These are phyloP conservation scores for Septoria petroselini DNA, from an alignment of 2,329 filamentous ascomycete species.

Conservation along the genomic window DNA sequence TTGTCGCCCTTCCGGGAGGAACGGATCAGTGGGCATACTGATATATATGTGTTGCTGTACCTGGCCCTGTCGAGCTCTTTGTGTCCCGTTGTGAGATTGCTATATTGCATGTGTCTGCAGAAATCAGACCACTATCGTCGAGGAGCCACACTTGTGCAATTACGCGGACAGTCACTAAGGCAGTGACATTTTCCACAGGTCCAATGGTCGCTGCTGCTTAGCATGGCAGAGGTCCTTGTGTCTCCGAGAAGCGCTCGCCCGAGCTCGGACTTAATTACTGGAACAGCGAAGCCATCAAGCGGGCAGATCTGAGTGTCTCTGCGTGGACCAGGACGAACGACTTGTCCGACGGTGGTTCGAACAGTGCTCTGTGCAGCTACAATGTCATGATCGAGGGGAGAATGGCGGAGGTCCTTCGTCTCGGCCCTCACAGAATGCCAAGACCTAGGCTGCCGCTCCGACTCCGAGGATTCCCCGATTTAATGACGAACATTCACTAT, in stretches of 20 bases:
- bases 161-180: not conserved
- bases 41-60: not conserved
- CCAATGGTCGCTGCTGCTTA: not conserved
- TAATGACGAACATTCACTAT: constrained; percentile 3
- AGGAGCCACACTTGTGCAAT: not conserved
- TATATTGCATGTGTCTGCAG: not conserved
- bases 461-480: too few species aligned
- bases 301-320: not conserved
- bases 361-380: too few species aligned
- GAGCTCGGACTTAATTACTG: constrained; percentile 6
- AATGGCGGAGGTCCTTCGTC: too few species aligned
- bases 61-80: too few species aligned
- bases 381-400: too few species aligned
- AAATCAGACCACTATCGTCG: not conserved
- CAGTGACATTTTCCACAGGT: constrained; percentile 6
- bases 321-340: not conserved
- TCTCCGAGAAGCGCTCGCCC: constrained; percentile 7
- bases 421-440: too few species aligned
- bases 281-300: not conserved
- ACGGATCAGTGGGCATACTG: constrained; percentile 25
- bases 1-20: constrained; percentile 24
- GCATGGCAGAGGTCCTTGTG: not conserved
- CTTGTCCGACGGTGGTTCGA: too few species aligned
- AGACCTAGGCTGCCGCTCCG: too few species aligned
- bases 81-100: not conserved